Evolutionary conservation across 305 asterid species (phyloP), one percentile per base, ranked within the genome.

Genomic region (Fraxinus nigra): DNA sequence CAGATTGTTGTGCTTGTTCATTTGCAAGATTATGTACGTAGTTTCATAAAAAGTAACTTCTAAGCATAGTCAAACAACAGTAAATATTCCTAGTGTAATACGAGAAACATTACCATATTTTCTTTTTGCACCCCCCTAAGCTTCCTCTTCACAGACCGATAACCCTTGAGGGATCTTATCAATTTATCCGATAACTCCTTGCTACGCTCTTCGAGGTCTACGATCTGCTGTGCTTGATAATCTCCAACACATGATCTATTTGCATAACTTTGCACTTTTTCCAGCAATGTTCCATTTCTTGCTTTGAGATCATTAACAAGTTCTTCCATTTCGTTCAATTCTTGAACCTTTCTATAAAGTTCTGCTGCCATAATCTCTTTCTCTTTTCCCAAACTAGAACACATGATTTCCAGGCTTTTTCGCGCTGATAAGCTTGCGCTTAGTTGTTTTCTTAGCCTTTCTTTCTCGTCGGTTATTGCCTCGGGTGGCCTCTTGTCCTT

Each of bases 311-410:
- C 93, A 56, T 73, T 80, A 20, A 93, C 75, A 5, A 85, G 89
- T 4, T 93, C 93, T 69, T 94, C 97, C 91, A 89, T 85, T 65
- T 84, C 98, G 20, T 72, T 86, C 80, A 90, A 30, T 61, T 89
- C 90, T 9, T 89, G 94, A 1, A 73, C 92, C 81, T 89, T 94
- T 75, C 83, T 90, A 0, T 92, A 85, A 0, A 94, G 89, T 82
- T 94, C 97, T 46, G 61, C 33, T 0, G 91, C 89, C 92, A 94
- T 94, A 3, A 92, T 92, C 89, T 91, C 95, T 85, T 90, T 94
- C 83, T 94, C 98, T 80, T 89, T 92, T 35, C 95, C 97, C 77
- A 93, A 87, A 33, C 97, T 87, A 0, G 95, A 84, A 87, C 95
- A 93, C 97, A 92, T 86, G 16, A 89, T 81, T 85, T 92, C 92